These are phyloP conservation scores for Monosporascus sp. DNA, from an alignment of 2,329 filamentous ascomycete species.

Conservation along the genomic window DNA sequence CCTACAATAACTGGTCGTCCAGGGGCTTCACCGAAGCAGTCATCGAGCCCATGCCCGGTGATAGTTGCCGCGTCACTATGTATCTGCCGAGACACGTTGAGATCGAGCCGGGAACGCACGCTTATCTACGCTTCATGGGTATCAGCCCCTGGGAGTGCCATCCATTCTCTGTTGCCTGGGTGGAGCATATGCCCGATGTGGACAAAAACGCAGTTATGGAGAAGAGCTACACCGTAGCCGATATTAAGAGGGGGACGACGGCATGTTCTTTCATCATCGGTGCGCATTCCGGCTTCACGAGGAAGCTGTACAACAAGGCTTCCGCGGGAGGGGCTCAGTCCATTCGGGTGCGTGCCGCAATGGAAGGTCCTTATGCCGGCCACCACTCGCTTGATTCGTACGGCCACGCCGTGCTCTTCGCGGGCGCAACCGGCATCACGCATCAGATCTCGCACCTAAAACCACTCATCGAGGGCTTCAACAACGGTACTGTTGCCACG, in stretches of 20 bases:
- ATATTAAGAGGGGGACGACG: conserved; percentile 33
- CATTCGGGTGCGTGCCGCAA: conserved; percentile 63
- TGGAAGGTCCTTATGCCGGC: conserved; percentile 86
- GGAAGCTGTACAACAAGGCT: conserved; percentile 70
- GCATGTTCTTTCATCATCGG: conserved; percentile 78
- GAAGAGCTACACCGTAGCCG: conserved; percentile 22
- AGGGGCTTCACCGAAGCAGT: conserved; percentile 58
- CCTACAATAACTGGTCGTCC: conserved; percentile 61
- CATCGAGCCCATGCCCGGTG: conserved; percentile 64
- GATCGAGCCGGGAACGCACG: conserved; percentile 66
- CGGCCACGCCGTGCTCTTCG: conserved; percentile 84
- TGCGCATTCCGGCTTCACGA: conserved; percentile 82
- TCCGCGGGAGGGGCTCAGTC: conserved; percentile 44
- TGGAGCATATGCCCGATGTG: conserved; percentile 46
- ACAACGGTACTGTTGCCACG: conserved; percentile 68
- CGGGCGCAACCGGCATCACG: conserved; percentile 90
- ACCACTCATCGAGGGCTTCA: conserved; percentile 66
- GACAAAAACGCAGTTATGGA: conserved; percentile 34
- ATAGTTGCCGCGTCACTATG: conserved; percentile 65
- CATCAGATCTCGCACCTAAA: conserved; percentile 87
- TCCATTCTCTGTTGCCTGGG: conserved; percentile 76
- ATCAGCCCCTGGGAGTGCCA: conserved; percentile 68
- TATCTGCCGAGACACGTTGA: conserved; percentile 61
- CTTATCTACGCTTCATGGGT: conserved; percentile 66
- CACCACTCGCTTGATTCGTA: conserved; percentile 87